Conservation (phyloP, 2,329 filamentous ascomycete species). For the Ramichloridium luteum region DNA sequence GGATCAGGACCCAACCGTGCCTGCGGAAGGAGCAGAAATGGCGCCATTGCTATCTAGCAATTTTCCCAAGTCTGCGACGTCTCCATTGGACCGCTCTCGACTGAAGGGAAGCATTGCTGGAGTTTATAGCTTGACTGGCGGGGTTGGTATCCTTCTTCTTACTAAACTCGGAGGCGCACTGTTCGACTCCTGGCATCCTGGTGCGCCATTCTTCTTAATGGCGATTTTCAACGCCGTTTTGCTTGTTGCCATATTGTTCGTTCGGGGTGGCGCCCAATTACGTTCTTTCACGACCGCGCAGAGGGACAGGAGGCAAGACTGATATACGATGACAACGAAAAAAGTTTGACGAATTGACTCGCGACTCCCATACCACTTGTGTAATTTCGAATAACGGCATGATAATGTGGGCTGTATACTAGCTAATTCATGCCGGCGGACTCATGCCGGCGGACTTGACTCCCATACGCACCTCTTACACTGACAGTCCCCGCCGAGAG, state of each 20-base stretch:
- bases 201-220: conserved; percentile 91
- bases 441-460: too few relatives aligned
- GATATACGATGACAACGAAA: too few relatives aligned
- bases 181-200: conserved; percentile 63
- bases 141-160: conserved; percentile 75
- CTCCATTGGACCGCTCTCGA: conserved; percentile 25
- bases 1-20: conserved; percentile 8
- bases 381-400: too few relatives aligned
- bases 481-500: conserved; percentile 78
- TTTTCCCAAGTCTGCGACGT: neutral
- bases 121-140: conserved; percentile 83
- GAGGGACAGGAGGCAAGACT: neutral
- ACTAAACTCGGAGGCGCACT: conserved; percentile 82
- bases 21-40: conserved; percentile 12
- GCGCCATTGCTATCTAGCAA: conserved; percentile 16
- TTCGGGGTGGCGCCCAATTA: conserved; percentile 18
- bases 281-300: too few relatives aligned
- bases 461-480: conserved; percentile 74
- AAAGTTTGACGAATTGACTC: conserved; percentile 1
- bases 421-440: too few relatives aligned
- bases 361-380: neutral
- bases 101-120: conserved; percentile 92
- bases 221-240: conserved; percentile 71
- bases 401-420: too few relatives aligned
- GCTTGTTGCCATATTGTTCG: conserved; percentile 34